Percentiles rank a stretch among this genome's conserved stretches.
These are phyloP conservation scores for Sutorius australiensis DNA, from an alignment of 768 basidiomycete genomes.

Conservation along the genomic window DNA sequence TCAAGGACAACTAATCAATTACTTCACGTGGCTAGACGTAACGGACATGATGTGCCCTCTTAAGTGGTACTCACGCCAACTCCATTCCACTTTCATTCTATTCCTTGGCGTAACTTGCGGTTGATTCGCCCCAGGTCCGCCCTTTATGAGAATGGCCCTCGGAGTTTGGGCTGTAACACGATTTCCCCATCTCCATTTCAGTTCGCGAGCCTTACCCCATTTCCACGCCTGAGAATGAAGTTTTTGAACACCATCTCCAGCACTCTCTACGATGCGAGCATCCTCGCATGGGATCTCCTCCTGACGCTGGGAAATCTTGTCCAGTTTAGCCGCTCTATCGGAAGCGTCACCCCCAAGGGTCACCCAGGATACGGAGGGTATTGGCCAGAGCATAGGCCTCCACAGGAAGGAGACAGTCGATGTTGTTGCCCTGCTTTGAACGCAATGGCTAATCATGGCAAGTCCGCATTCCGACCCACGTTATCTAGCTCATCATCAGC, in stretches of 20 bases:
- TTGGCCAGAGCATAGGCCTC: constrained; percentile 65
- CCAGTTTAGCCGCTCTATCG: constrained; percentile 34
- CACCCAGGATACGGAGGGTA: constrained; percentile 52
- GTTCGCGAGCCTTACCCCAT: background rate
- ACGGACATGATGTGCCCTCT: background rate
- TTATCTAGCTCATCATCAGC: background rate
- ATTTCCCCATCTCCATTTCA: background rate
- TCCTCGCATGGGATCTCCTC: constrained; percentile 11
- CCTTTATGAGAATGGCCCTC: background rate
- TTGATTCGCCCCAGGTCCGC: background rate
- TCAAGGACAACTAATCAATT: background rate
- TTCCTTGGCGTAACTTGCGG: background rate
- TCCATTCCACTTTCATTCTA: background rate
- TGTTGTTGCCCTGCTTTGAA: constrained; percentile 72
- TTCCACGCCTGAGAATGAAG: constrained; percentile 1
- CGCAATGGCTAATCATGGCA: constrained; percentile 79
- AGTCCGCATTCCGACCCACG: constrained; percentile 35
- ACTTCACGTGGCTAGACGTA: background rate
- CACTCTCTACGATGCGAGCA: background rate
- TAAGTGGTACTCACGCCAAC: background rate
- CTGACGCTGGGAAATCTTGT: constrained; percentile 14
- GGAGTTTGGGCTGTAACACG: background rate
- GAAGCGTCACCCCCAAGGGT: constrained; percentile 51
- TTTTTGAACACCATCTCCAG: constrained; percentile 10
- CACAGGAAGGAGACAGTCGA: constrained; percentile 61